phyloP scores from a whole-genome alignment of 192 early-diverging fungal genomes.

The Coemansia sp. region DNA sequence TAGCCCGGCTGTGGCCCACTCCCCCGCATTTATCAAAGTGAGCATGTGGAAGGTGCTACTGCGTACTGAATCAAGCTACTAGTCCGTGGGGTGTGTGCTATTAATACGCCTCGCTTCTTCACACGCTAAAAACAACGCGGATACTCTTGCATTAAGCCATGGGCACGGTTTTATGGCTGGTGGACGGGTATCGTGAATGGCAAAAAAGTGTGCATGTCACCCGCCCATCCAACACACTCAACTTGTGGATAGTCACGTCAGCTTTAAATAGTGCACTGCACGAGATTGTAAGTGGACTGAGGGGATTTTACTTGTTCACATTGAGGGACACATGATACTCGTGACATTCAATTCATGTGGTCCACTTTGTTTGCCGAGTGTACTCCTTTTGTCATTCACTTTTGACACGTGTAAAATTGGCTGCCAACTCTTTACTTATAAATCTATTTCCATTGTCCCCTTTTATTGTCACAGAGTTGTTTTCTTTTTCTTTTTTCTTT shows the following conservation, averaged over 20 bases:
- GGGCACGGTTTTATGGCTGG: not conserved
- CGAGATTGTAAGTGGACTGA: not conserved
- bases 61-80: not conserved
- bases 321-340: not conserved
- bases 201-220: not conserved
- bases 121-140: not conserved
- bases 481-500: not conserved
- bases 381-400: not conserved
- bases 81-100: not conserved
- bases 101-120: not conserved
- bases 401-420: not conserved
- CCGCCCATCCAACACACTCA: conserved; percentile 1
- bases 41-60: not conserved
- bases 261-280: not conserved
- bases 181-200: not conserved
- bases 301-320: not conserved
- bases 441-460: not conserved
- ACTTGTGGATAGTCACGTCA: not conserved
- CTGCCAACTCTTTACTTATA: not conserved
- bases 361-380: not conserved
- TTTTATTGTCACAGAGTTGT: not conserved
- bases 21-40: not conserved
- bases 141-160: not conserved
- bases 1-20: not conserved
- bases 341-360: not conserved